phyloP scores from a whole-genome alignment of 768 basidiomycete species.

The Lenzites betulinus region DNA sequence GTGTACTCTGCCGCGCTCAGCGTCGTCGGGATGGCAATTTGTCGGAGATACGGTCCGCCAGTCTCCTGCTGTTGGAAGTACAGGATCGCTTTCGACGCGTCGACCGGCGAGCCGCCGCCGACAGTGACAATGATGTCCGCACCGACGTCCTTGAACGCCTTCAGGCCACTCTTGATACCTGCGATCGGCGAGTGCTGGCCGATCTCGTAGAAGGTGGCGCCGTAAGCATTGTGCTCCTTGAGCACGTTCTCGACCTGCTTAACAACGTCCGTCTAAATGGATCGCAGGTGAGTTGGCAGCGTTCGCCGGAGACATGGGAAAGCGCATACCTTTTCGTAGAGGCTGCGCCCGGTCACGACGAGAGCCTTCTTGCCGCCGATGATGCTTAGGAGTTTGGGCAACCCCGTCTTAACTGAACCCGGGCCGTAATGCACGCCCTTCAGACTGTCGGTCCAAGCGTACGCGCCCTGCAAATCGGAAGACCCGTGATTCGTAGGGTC shows the following conservation, averaged over 20 bases:
- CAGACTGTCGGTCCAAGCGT: conserved; percentile 67
- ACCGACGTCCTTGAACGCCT: conserved; percentile 52
- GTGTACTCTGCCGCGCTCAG: conserved; percentile 78
- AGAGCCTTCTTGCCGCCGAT: conserved; percentile 65
- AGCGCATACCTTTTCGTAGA: conserved; percentile 57
- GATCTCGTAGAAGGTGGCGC: conserved; percentile 70
- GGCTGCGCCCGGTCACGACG: conserved; percentile 70
- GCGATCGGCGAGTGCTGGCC: conserved; percentile 73
- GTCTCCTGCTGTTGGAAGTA: conserved; percentile 60
- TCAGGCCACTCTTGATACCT: conserved; percentile 59
- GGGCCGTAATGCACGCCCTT: conserved; percentile 75
- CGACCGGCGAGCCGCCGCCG: conserved; percentile 81
- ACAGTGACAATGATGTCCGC: conserved; percentile 74
- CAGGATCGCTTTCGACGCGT: conserved; percentile 73
- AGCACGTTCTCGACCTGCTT: conserved; percentile 57
- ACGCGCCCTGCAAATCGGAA: conserved; percentile 50
- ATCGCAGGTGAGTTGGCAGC: neutral
- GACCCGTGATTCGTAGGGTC: conserved; percentile 9
- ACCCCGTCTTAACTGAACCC: conserved; percentile 58
- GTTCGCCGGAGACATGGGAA: neutral
- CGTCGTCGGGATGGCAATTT: conserved; percentile 83
- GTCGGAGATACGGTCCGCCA: conserved; percentile 53
- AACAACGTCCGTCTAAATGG: conserved; percentile 58
- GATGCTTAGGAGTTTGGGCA: conserved; percentile 59
- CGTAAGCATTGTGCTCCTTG: conserved; percentile 56